phyloP scores from a whole-genome alignment of 352 stramenopile genomes.

The Aphanomyces stellatus region DNA sequence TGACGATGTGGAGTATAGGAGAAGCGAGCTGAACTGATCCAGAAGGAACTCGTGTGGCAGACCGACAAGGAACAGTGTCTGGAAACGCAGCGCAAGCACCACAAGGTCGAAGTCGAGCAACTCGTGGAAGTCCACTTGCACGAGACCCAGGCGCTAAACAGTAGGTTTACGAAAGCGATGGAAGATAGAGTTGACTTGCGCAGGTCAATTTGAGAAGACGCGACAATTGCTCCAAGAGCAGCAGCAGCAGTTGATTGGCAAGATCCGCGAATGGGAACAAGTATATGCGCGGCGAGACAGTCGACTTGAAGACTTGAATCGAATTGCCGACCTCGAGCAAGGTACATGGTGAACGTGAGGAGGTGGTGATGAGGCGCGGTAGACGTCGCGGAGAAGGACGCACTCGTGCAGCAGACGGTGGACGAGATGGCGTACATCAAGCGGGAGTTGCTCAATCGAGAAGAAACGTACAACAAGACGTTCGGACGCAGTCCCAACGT shows the following conservation, averaged over 20 bases:
- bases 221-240: conserved; percentile 44
- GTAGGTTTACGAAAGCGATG: no score
- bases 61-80: conserved; percentile 37
- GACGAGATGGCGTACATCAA: conserved; percentile 92
- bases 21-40: conserved; percentile 27
- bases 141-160: conserved; percentile 51
- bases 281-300: conserved; percentile 52
- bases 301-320: conserved; percentile 64
- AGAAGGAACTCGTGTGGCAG: conserved; percentile 27
- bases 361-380: neutral
- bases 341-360: neutral
- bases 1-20: conserved; percentile 19
- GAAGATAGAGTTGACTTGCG: no score
- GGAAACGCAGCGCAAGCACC: conserved; percentile 22
- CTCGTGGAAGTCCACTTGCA: conserved; percentile 55
- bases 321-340: conserved; percentile 64
- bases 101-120: conserved; percentile 55
- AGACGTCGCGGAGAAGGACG: conserved; percentile 58
- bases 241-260: conserved; percentile 31
- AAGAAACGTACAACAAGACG: conserved; percentile 92
- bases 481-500: conserved; percentile 81
- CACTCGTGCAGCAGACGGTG: conserved; percentile 46
- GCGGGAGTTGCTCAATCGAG: conserved; percentile 86
- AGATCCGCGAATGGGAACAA: conserved; percentile 45
- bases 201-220: conserved; percentile 61